Evolutionary conservation across 2,329 filamentous ascomycete species (phyloP).

Genomic region (Sclerotinia trifoliorum): DNA sequence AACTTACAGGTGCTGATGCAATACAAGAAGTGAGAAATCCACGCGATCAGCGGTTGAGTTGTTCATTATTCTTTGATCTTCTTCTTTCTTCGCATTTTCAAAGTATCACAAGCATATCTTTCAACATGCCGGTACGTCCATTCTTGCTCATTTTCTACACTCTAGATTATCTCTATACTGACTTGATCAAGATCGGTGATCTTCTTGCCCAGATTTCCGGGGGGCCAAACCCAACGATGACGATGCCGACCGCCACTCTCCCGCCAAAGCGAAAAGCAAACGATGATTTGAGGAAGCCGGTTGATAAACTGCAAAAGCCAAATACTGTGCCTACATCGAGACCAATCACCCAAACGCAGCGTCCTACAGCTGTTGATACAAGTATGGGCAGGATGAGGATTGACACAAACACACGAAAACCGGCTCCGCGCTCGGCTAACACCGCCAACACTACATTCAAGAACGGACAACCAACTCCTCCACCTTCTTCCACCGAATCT

Average conservation of each 20-base stretch:
- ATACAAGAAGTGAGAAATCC: conserved; percentile 21
- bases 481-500: conserved; percentile 26
- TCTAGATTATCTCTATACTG: conserved; percentile 26
- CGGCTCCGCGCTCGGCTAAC: conserved; percentile 21
- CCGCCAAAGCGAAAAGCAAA: conserved; percentile 58
- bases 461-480: conserved; percentile 36
- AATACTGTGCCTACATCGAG: conserved; percentile 32
- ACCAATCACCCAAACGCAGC: conserved; percentile 25
- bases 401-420: conserved; percentile 23
- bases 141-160: not conserved
- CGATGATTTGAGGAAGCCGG: conserved; percentile 46
- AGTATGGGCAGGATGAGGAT: conserved; percentile 32
- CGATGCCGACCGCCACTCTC: conserved; percentile 36
- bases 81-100: conserved; percentile 6
- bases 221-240: conserved; percentile 41
- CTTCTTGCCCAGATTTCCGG: conserved; percentile 63
- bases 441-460: conserved; percentile 26
- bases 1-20: conserved; percentile 27
- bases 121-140: conserved; percentile 35
- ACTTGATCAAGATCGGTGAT: conserved; percentile 50
- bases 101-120: conserved; percentile 19
- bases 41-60: conserved; percentile 30
- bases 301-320: conserved; percentile 46
- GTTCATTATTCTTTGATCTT: conserved; percentile 15
- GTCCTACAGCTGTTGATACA: conserved; percentile 28